Evolutionary conservation across 2,329 filamentous ascomycete genomes (phyloP).

Genomic region (Alternaria atra): DNA sequence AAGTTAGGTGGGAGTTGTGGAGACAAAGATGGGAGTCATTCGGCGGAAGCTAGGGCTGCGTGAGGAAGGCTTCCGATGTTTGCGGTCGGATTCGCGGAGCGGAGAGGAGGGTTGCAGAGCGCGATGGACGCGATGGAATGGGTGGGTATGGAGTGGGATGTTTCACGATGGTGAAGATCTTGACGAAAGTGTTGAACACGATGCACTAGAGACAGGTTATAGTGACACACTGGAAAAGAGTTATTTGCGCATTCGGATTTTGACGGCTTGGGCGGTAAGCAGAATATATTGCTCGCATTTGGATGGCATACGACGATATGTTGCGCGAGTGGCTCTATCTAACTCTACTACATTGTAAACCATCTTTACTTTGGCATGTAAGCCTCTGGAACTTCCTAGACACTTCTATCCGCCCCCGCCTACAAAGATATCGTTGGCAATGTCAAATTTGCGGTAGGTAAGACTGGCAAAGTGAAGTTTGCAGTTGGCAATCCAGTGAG

Average conservation of each 20-base stretch:
- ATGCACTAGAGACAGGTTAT: not conserved
- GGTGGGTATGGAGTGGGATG: not conserved
- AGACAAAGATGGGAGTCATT: not conserved
- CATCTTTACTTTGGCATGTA: not conserved
- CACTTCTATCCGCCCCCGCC: not conserved
- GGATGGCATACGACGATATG: not conserved
- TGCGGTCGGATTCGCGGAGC: not conserved
- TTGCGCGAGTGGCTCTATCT: not conserved
- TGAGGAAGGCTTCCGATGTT: constrained; percentile 9
- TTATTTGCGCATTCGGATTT: not conserved
- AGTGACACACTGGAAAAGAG: not conserved
- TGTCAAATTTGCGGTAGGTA: constrained; percentile 9
- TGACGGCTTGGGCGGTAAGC: not conserved
- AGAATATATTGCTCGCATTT: not conserved
- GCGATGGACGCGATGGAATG: not conserved
- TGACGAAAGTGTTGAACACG: not conserved
- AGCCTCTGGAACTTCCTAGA: not conserved
- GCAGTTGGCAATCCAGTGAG: constrained; percentile 9
- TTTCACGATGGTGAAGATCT: not conserved
- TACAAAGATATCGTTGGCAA: not conserved
- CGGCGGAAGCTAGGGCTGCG: constrained; percentile 12
- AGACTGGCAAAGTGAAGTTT: constrained; percentile 10
- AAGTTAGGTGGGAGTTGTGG: not conserved
- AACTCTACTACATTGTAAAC: not conserved
- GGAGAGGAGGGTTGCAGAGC: not conserved